phyloP scores from a whole-genome alignment of 2,329 filamentous ascomycete species.

The Ophiostoma sp. region DNA sequence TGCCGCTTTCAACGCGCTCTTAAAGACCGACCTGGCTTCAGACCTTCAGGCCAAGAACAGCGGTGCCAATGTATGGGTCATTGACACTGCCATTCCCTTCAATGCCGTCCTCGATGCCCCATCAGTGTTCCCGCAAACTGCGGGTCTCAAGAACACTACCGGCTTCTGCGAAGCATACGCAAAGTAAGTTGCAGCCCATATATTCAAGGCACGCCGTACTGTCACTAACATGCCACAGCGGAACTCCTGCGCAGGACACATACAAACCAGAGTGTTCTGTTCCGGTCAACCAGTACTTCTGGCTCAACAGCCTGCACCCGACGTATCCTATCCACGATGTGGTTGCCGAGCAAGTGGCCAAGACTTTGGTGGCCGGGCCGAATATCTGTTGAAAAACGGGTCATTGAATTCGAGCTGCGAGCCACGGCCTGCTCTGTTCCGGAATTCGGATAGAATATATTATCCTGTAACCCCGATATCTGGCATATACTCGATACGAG shows the following conservation, averaged over 20 bases:
- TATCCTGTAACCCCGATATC: too few relatives aligned
- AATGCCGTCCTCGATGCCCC: constrained; percentile 41
- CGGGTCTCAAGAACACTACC: constrained; percentile 50
- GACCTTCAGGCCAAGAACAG: not conserved
- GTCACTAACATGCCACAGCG: not conserved
- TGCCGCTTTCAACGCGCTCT: constrained; percentile 22
- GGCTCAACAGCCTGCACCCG: constrained; percentile 60
- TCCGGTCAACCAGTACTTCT: constrained; percentile 58
- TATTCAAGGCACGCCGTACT: too few relatives aligned
- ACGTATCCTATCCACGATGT: constrained; percentile 58
- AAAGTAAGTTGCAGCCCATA: constrained; percentile 36
- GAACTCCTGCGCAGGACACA: constrained; percentile 31
- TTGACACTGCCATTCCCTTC: constrained; percentile 41
- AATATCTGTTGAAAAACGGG: constrained; percentile 34
- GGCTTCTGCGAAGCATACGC: constrained; percentile 50
- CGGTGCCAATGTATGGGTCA: constrained; percentile 28
- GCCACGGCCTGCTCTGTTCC: too few relatives aligned
- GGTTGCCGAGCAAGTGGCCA: constrained; percentile 46
- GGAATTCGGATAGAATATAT: too few relatives aligned
- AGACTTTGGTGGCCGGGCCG: constrained; percentile 36
- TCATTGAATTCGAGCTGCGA: too few relatives aligned
- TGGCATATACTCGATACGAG: too few relatives aligned
- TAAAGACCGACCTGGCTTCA: not conserved
- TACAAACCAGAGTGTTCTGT: constrained; percentile 44
- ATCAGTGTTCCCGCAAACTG: constrained; percentile 42